Evolutionary conservation across 768 basidiomycete genomes (phyloP), one percentile per base, ranked within the genome.

Genomic region (Pilatotrama ljubarskyi): DNA sequence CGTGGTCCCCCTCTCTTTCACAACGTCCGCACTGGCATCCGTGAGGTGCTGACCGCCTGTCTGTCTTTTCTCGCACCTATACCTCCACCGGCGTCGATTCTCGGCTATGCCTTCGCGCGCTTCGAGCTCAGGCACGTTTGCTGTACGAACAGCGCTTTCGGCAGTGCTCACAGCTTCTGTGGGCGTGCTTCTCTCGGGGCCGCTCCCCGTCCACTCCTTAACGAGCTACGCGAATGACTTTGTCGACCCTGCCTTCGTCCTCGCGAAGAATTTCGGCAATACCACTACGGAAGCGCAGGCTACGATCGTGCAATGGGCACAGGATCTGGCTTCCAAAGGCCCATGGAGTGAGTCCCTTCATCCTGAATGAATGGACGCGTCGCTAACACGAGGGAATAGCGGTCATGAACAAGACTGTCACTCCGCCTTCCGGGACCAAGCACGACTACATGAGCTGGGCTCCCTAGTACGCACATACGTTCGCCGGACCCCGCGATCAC

Each of bases 371-470:
- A 7, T 14, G 11, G n/a, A 42, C 10, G 26, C 15, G 42, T 35
- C 24, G 51, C 4, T 36, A 20, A 38, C 11, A 14, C 1, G 42
- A 8, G 24, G 20, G 20, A 51, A 25, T 59, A 84, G 84, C 74
- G 52, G 85, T 85, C 17, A 81, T 75, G 47, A 73, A 72, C 64
- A 84, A 83, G 66, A 66, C 75, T 17, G 74, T 79, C 29, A 68
- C 72, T 5, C 77, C 84, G 1, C 83, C 83, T 2, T 78, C 80
- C 18, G 82, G 82, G 1, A 74, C 84, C 66, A 76, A 76, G 35
- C 82, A 85, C 61, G 85, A 87, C 66, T 88, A 85, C 67, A 77
- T 87, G 80, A 86, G 85, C 68, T 87, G 84, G 82, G 82, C 85
- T 14, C 86, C 87, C 40, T 88, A 87, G 86, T 86, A 70, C 46